Evolutionary conservation across 2,329 filamentous ascomycete genomes (phyloP).

Genomic region (Colletotrichum viniferum): DNA sequence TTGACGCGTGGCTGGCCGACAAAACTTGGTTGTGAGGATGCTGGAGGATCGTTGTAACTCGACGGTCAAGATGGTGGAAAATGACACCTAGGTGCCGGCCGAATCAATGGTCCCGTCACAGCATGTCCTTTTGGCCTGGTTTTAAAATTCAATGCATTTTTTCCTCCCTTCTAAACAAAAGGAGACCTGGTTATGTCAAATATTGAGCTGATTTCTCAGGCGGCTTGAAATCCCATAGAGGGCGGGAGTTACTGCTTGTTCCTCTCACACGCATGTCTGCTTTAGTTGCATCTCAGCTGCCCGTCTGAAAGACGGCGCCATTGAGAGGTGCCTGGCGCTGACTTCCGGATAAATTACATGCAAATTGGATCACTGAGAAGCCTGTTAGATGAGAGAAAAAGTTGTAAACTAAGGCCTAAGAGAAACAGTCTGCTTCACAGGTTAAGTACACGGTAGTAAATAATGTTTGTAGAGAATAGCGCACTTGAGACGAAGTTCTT

Average conservation of each 20-base stretch:
- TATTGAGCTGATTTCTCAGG: neutral
- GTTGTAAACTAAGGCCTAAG: neutral
- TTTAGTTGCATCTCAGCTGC: neutral
- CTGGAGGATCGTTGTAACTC: neutral
- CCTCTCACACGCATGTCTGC: neutral
- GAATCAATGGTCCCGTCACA: neutral
- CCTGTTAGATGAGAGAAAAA: neutral
- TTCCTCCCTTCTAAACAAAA: too few species aligned
- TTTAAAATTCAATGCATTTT: neutral
- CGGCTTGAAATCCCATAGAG: neutral
- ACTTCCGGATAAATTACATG: neutral
- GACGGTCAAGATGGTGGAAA: neutral
- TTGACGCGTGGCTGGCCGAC: neutral
- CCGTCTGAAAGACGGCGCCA: neutral
- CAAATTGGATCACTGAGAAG: neutral
- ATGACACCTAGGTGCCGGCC: neutral
- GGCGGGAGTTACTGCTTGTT: neutral
- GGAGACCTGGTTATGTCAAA: neutral
- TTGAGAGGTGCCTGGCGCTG: neutral
- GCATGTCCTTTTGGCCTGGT: neutral
- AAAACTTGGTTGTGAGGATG: neutral
- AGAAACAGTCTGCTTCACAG: neutral
- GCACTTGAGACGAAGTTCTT: neutral
- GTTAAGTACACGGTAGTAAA: neutral
- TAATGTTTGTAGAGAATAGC: neutral